Percentiles rank a stretch among this genome's conserved stretches.
These are phyloP conservation scores for Mollisia scopiformis DNA, from an alignment of 2,329 filamentous ascomycete species.

Conservation along the genomic window DNA sequence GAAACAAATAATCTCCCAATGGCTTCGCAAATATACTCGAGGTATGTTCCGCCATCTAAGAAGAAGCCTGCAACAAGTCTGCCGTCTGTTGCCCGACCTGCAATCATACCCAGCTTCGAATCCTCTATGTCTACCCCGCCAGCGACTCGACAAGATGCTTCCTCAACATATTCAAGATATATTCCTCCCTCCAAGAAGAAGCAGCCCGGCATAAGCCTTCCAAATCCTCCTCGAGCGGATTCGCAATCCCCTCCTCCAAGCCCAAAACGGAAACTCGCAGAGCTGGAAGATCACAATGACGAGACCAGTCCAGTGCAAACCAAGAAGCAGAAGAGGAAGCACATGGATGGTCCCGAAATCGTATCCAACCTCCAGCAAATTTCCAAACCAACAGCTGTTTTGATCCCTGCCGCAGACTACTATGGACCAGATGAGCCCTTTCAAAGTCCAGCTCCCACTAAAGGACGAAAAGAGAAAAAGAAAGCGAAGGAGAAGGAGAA, in stretches of 20 bases:
- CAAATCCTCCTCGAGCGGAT: background rate
- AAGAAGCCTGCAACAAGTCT: conserved; percentile 15
- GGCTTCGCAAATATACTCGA: conserved; percentile 34
- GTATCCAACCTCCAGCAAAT: background rate
- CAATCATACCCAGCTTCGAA: background rate
- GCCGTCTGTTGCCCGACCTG: background rate
- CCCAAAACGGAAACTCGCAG: conserved; percentile 14
- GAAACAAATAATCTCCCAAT: conserved; percentile 13
- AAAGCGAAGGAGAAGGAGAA: background rate
- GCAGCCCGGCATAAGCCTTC: background rate
- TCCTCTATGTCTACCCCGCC: conserved; percentile 16
- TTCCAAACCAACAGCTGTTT: background rate
- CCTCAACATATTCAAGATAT: conserved; percentile 35
- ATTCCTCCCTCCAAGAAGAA: conserved; percentile 31
- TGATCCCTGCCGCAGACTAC: background rate
- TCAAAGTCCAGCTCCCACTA: background rate
- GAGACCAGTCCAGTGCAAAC: background rate
- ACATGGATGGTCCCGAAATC: background rate
- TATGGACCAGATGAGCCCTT: background rate
- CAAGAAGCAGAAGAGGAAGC: background rate
- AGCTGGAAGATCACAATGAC: background rate
- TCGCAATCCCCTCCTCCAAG: background rate
- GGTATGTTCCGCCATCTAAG: conserved; percentile 35
- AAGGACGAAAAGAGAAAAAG: background rate
- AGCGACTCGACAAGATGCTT: conserved; percentile 31